Evolutionary conservation across 1,284 basidiomycete genomes (phyloP), one percentile per base, ranked within the genome.

Genomic region (Leccinum angustisporum): DNA sequence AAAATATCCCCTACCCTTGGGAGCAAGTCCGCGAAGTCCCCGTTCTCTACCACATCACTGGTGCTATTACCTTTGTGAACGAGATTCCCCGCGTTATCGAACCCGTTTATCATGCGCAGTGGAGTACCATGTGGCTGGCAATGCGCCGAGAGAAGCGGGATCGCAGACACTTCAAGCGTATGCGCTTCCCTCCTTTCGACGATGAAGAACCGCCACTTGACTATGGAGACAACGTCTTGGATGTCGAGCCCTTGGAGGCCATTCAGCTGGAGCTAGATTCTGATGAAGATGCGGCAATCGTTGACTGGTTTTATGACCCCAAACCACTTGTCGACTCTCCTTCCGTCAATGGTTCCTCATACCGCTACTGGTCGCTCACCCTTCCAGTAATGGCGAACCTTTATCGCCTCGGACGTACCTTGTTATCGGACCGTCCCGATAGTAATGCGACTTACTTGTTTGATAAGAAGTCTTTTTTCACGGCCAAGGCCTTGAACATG

Each of bases 171-270:
- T 99, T 99, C 81, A 99, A 99, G 81, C 94, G 97, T 58, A 99
- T 99, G 96, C 90, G 97, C n/a, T 99, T 99, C 81, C 97, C 97
- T 40, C 97, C 97, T 0, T 99, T 99, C 72, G 97, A 99, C 71
- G 97, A 99, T 72, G 97, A 99, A 79, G 97, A 99, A 75, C 97
- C 95, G 13, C 95, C 96, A 11, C 85, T 97, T 75, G 96, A 98
- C 76, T 98, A 98, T 72, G 96, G 95, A 62, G 97, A 99, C 82
- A 99, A 99, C 76, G 90, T 99, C 18, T 79, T 99, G 69, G 97
- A 99, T 70, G 96, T 98, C 14, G 97, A 99, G 64, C 97, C 97
- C 34, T 82, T 99, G 54, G 97, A 99, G 76, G 94, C 96, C 38
- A 99, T 99, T 68, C 97, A 99, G 78, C 83, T 99, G 61, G 97